These are phyloP conservation scores for Calycina marina DNA, from an alignment of 2,329 filamentous ascomycete genomes.

Conservation along the genomic window DNA sequence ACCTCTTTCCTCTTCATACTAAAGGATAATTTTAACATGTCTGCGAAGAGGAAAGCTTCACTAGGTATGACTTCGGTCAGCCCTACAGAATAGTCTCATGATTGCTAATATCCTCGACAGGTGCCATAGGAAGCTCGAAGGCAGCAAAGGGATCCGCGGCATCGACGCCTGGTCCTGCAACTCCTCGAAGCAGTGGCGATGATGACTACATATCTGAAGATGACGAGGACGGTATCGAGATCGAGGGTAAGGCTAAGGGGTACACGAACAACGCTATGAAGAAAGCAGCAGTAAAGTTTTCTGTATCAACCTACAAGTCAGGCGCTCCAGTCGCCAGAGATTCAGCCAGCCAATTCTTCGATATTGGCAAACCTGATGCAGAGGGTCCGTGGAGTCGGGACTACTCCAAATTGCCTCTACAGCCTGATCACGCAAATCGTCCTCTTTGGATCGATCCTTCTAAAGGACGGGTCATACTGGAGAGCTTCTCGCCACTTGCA, in stretches of 20 bases:
- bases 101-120: conserved; percentile 24
- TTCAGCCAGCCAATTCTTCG: conserved; percentile 23
- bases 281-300: conserved; percentile 47
- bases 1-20: too few species aligned
- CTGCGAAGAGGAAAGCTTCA: conserved; percentile 55
- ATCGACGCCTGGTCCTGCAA: conserved; percentile 46
- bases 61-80: conserved; percentile 28
- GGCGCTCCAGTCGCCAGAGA: too few species aligned
- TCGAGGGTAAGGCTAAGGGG: conserved; percentile 39
- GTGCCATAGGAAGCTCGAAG: conserved; percentile 35
- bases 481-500: conserved; percentile 84
- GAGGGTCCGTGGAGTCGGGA: too few species aligned
- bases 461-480: conserved; percentile 76
- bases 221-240: conserved; percentile 32
- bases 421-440: conserved; percentile 76
- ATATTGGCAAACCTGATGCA: too few species aligned
- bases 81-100: conserved; percentile 11
- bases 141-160: conserved; percentile 39
- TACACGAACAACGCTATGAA: too few species aligned
- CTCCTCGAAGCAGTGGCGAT: conserved; percentile 41
- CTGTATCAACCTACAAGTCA: conserved; percentile 22
- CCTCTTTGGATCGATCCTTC: conserved; percentile 89
- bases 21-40: too few species aligned
- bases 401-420: conserved; percentile 69
- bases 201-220: conserved; percentile 31